These are phyloP conservation scores for Fusarium odoratissimum DNA, from an alignment of 2,329 filamentous ascomycete genomes.

Conservation along the genomic window DNA sequence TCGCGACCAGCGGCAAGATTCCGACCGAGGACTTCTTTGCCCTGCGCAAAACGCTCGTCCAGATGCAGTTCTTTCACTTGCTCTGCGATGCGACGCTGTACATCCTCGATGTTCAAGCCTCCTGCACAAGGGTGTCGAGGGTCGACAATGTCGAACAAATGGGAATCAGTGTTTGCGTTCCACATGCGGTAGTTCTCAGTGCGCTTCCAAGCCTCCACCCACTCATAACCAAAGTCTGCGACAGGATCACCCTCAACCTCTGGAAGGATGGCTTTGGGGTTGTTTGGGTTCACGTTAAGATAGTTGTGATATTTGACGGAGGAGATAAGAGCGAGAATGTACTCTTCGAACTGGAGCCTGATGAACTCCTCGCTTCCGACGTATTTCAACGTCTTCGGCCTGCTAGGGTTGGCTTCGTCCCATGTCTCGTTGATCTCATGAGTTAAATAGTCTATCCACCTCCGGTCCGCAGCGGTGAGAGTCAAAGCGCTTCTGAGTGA, in stretches of 20 bases:
- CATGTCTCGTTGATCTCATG: conserved; percentile 96
- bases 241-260: conserved; percentile 86
- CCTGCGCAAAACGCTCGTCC: conserved; percentile 87
- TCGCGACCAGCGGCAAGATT: conserved; percentile 89
- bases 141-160: conserved; percentile 94
- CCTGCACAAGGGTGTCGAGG: conserved; percentile 94
- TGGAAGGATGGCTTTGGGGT: conserved; percentile 70
- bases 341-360: conserved; percentile 95
- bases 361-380: conserved; percentile 98
- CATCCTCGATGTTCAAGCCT: conserved; percentile 91
- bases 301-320: conserved; percentile 90
- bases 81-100: conserved; percentile 88
- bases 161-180: conserved; percentile 80
- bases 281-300: conserved; percentile 75
- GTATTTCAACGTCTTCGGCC: conserved; percentile 95
- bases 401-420: conserved; percentile 89
- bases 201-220: conserved; percentile 85
- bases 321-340: conserved; percentile 88
- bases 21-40: conserved; percentile 86
- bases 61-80: conserved; percentile 95
- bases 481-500: conserved; percentile 80
- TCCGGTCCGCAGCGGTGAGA: conserved; percentile 86
- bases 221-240: conserved; percentile 84
- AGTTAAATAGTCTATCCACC: conserved; percentile 97
- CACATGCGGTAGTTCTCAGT: conserved; percentile 95